Percentiles rank a stretch among this genome's conserved stretches.
phyloP scores from a whole-genome alignment of 345 rosid genomes.

The Eucalyptus curtisii region DNA sequence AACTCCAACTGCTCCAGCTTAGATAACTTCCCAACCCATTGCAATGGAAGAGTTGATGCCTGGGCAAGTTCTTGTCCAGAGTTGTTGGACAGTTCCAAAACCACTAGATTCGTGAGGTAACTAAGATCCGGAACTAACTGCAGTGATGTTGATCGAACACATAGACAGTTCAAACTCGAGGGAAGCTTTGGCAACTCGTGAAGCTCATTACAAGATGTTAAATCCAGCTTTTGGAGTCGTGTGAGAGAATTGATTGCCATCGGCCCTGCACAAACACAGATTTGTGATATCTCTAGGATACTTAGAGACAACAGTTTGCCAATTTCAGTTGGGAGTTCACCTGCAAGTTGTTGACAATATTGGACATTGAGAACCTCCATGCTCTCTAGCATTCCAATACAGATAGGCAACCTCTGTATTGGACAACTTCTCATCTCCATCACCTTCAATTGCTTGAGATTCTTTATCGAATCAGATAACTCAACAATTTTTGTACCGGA shows the following conservation, averaged over 20 bases:
- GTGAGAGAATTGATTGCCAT: fast-evolving
- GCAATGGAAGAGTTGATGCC: background rate
- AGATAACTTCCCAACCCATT: background rate
- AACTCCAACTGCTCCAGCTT: fast-evolving
- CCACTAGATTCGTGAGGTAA: fast-evolving
- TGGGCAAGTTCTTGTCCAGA: background rate
- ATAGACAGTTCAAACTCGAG: fast-evolving
- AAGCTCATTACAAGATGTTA: fast-evolving
- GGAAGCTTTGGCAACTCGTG: background rate
- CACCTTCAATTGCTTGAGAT: background rate
- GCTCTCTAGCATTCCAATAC: background rate
- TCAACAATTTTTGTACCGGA: fast-evolving
- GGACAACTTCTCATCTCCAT: fast-evolving
- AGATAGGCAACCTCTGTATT: fast-evolving
- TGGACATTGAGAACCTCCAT: fast-evolving
- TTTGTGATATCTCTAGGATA: fast-evolving
- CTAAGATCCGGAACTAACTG: fast-evolving
- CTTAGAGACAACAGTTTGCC: fast-evolving
- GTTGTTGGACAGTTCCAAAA: fast-evolving
- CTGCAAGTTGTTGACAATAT: fast-evolving
- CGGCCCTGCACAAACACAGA: fast-evolving
- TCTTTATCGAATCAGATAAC: background rate
- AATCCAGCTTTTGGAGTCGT: fast-evolving
- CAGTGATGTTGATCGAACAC: fast-evolving
- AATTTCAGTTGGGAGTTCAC: background rate